phyloP scores from a whole-genome alignment of 1,284 basidiomycete genomes.

The Phlebopus sp. region DNA sequence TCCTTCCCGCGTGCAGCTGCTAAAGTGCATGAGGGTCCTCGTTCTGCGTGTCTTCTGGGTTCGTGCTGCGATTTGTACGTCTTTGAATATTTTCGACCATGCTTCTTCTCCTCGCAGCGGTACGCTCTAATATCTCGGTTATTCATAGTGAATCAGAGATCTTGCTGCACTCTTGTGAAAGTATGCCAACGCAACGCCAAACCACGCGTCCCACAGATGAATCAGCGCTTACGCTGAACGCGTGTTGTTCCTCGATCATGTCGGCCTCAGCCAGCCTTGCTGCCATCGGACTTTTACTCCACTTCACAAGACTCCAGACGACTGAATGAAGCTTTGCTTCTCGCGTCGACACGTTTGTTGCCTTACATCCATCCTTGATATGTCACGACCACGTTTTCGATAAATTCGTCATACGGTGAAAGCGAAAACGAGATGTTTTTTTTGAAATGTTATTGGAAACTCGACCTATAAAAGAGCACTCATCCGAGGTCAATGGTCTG shows the following conservation, averaged over 20 bases:
- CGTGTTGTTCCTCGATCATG: constrained; percentile 66
- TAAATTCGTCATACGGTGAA: constrained; percentile 54
- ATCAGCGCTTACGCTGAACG: constrained; percentile 50
- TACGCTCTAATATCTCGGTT: constrained; percentile 23
- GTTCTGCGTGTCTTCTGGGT: constrained; percentile 21
- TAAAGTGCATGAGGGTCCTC: constrained; percentile 27
- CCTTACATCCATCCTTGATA: constrained; percentile 65
- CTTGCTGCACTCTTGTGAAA: constrained; percentile 15
- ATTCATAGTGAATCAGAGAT: constrained; percentile 20
- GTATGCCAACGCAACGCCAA: constrained; percentile 30
- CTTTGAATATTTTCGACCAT: constrained; percentile 32
- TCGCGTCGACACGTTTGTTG: constrained; percentile 65
- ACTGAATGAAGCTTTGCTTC: constrained; percentile 56
- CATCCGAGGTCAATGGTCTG: constrained; percentile 16
- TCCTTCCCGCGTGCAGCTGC: constrained; percentile 39
- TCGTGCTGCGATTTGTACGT: constrained; percentile 37
- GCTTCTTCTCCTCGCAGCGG: constrained; percentile 35
- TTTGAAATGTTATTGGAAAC: constrained; percentile 37
- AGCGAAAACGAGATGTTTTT: constrained; percentile 37
- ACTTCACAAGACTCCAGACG: constrained; percentile 57
- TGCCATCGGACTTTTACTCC: constrained; percentile 63
- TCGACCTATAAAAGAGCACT: constrained; percentile 43
- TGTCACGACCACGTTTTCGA: constrained; percentile 76
- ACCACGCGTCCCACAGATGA: constrained; percentile 37
- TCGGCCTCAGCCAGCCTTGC: constrained; percentile 47